Conservation (phyloP, 139 green algal genomes). For the Tetradesmus lagerheimii region DNA sequence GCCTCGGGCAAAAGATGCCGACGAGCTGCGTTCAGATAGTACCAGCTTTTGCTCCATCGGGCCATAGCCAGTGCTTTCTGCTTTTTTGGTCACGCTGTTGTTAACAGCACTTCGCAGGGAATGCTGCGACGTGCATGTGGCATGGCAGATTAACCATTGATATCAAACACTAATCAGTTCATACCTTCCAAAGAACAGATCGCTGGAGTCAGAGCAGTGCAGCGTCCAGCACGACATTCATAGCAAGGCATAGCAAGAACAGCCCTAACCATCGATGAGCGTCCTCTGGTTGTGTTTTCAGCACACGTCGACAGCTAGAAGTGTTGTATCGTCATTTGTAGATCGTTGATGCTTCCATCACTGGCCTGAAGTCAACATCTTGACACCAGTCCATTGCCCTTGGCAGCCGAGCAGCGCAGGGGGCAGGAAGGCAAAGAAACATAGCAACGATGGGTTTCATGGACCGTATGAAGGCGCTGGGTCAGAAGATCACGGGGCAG, state of each 20-base stretch:
- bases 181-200: too few species aligned
- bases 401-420: background rate
- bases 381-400: background rate
- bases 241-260: background rate
- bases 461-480: slow-evolving; percentile 23
- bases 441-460: slow-evolving; percentile 18
- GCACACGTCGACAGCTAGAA: too few species aligned
- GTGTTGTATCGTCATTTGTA: too few species aligned
- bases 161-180: too few species aligned
- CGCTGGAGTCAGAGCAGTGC: too few species aligned
- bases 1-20: background rate
- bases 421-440: background rate
- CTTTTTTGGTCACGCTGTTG: background rate
- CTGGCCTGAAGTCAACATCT: background rate
- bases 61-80: background rate
- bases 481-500: slow-evolving; percentile 31
- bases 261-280: background rate
- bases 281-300: too few species aligned
- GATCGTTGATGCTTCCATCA: background rate
- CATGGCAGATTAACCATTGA: too few species aligned
- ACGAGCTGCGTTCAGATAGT: background rate
- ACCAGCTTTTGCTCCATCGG: background rate
- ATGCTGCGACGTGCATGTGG: too few species aligned
- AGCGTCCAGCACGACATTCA: too few species aligned
- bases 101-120: background rate